Evolutionary conservation across 208 protist species (phyloP).

Genomic region (Leishmania martiniquensis): DNA sequence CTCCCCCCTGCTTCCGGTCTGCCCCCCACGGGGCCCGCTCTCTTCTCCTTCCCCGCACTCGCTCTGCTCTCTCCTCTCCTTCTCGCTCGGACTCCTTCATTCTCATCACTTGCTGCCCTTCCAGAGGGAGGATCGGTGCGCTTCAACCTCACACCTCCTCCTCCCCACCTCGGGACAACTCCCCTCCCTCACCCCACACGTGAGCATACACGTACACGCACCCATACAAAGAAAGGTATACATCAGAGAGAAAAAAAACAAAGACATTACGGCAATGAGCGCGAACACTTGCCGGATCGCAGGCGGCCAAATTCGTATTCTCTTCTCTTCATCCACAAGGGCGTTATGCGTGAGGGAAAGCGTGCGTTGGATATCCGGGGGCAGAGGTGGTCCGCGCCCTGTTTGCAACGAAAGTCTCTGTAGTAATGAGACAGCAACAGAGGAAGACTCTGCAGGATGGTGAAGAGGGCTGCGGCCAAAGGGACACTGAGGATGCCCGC

Average conservation of each 20-base stretch:
- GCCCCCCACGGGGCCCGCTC: background rate
- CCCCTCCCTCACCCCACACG: background rate
- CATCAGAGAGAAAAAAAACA: background rate
- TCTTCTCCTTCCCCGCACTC: background rate
- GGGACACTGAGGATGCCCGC: background rate
- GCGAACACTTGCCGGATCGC: background rate
- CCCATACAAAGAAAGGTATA: too few relatives aligned
- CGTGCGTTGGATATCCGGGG: too few relatives aligned
- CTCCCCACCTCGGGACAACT: too few relatives aligned
- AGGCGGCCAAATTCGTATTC: too few relatives aligned
- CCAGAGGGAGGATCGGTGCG: too few relatives aligned
- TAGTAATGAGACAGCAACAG: background rate
- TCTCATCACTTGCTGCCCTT: background rate
- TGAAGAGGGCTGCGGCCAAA: background rate
- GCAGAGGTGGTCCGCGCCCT: background rate
- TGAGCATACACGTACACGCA: too few relatives aligned
- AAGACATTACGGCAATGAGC: background rate
- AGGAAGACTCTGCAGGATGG: background rate
- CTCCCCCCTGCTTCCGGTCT: background rate
- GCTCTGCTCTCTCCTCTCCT: background rate
- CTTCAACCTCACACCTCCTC: too few relatives aligned
- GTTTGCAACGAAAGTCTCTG: background rate
- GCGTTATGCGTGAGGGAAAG: background rate
- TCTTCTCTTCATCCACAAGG: too few relatives aligned
- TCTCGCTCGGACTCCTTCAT: background rate